Percentiles rank a stretch among this genome's conserved stretches.
Conservation (phyloP, 495 filamentous ascomycete genomes). For the Hamigera avellanea region DNA sequence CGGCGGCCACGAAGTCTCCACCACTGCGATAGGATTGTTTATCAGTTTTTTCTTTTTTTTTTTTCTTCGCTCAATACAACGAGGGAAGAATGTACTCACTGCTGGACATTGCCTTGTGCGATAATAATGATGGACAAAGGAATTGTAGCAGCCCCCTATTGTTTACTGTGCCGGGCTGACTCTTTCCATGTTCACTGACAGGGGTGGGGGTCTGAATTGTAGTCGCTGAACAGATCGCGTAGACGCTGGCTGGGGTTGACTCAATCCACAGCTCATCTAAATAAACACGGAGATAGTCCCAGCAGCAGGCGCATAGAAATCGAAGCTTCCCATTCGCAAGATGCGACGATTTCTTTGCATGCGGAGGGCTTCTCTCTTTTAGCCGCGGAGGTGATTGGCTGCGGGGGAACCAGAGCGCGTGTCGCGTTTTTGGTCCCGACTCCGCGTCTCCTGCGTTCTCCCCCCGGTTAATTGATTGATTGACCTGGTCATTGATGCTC, state of each 20-base stretch:
- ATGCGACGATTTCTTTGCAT: constrained; percentile 14
- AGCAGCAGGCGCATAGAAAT: neutral
- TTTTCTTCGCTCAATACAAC: neutral
- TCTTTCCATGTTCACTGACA: constrained; percentile 1
- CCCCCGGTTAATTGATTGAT: neutral
- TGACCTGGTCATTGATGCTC: too few species aligned
- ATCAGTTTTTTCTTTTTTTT: neutral
- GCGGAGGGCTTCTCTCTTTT: too few species aligned
- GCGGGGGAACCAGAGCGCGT: constrained; percentile 12
- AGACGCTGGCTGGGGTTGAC: neutral
- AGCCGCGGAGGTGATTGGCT: constrained; percentile 16
- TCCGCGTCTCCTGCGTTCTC: neutral
- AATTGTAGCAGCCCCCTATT: neutral
- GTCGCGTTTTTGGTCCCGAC: constrained; percentile 11
- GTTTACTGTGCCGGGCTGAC: neutral
- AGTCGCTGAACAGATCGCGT: neutral
- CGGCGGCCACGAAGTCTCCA: constrained; percentile 67
- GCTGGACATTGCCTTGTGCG: constrained; percentile 6
- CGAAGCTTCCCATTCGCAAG: neutral
- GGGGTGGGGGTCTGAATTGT: neutral
- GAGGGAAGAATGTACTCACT: constrained; percentile 10
- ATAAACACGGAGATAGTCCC: neutral
- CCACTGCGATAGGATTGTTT: constrained; percentile 15
- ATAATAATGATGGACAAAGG: neutral
- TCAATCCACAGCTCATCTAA: neutral